Evolutionary conservation across 2,329 filamentous ascomycete genomes (phyloP).

Genomic region (Fusarium tuaranense): DNA sequence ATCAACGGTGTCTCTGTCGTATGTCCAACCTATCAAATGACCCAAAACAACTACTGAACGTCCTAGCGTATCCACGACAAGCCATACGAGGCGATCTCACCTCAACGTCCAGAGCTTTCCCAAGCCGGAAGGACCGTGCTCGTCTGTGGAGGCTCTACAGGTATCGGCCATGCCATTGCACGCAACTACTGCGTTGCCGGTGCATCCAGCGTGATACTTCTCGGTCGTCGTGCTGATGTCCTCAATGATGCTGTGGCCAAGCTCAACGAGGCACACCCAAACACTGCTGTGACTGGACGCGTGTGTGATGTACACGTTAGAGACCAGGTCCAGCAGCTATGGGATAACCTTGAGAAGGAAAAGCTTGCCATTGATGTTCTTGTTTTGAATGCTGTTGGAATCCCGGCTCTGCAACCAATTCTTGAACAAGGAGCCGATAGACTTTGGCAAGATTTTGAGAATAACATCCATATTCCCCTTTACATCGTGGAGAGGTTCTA

Average conservation of each 20-base stretch:
- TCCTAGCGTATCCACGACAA: slow-evolving; percentile 42
- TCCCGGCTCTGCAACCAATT: slow-evolving; percentile 20
- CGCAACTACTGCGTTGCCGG: slow-evolving; percentile 62
- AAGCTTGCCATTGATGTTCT: slow-evolving; percentile 20
- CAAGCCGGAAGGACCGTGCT: slow-evolving; percentile 66
- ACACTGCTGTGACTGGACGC: slow-evolving; percentile 6
- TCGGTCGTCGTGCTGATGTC: slow-evolving; percentile 42
- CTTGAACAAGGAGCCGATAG: slow-evolving; percentile 36
- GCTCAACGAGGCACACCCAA: slow-evolving; percentile 14
- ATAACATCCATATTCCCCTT: slow-evolving; percentile 29
- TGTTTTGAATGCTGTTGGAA: slow-evolving; percentile 21
- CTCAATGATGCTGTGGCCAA: slow-evolving; percentile 8
- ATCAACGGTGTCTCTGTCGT: slow-evolving; percentile 21
- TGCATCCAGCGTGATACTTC: slow-evolving; percentile 52
- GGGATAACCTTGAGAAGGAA: slow-evolving; percentile 18
- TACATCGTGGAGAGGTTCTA: slow-evolving; percentile 33
- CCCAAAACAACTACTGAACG: neutral
- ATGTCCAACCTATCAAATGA: neutral
- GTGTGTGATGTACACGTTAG: slow-evolving; percentile 15
- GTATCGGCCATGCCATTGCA: slow-evolving; percentile 75
- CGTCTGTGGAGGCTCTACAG: slow-evolving; percentile 74
- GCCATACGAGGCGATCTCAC: slow-evolving; percentile 53
- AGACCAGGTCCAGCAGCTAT: slow-evolving; percentile 8
- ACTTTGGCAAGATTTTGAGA: slow-evolving; percentile 40
- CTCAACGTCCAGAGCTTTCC: slow-evolving; percentile 51